Evolutionary conservation across 2,329 filamentous ascomycete species (phyloP).

Genomic region (Fusarium secorum): DNA sequence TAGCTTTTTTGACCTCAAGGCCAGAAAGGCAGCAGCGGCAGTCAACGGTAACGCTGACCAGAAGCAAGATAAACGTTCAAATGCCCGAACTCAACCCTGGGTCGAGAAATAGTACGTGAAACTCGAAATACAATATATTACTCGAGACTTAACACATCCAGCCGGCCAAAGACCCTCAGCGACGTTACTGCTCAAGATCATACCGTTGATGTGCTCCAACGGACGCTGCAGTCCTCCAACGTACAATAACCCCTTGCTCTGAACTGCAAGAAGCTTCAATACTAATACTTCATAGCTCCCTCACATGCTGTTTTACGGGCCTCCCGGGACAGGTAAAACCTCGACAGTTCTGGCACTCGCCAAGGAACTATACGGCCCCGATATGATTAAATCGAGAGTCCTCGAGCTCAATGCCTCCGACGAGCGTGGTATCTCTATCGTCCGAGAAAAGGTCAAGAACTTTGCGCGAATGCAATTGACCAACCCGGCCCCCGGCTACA

Average conservation of each 20-base stretch:
- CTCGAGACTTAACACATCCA: conserved; percentile 49
- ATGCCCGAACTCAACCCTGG: conserved; percentile 83
- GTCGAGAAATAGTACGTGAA: conserved; percentile 92
- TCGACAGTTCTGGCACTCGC: conserved; percentile 96
- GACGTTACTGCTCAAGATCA: conserved; percentile 99
- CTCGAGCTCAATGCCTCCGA: conserved; percentile 99
- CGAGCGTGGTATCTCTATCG: conserved; percentile 96
- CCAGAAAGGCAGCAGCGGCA: conserved; percentile 80
- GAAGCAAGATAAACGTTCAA: conserved; percentile 69
- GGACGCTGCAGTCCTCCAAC: conserved; percentile 94
- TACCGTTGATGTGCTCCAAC: conserved; percentile 89
- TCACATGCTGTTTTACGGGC: conserved; percentile 99
- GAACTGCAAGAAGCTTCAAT: neutral
- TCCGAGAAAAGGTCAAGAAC: conserved; percentile 97
- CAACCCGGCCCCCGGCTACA: conserved; percentile 75
- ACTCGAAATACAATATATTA: neutral
- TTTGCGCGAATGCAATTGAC: conserved; percentile 96
- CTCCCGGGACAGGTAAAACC: conserved; percentile 96
- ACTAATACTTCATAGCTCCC: conserved; percentile 65
- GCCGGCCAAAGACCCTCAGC: conserved; percentile 89
- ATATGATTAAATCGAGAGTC: conserved; percentile 91
- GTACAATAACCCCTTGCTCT: conserved; percentile 53
- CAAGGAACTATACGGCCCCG: conserved; percentile 96
- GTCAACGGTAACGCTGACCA: conserved; percentile 68
- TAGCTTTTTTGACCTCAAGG: conserved; percentile 95